Evolutionary conservation across 1,284 basidiomycete genomes (phyloP), one percentile per base, ranked within the genome.

Genomic region (Ceratobasidium sp.): DNA sequence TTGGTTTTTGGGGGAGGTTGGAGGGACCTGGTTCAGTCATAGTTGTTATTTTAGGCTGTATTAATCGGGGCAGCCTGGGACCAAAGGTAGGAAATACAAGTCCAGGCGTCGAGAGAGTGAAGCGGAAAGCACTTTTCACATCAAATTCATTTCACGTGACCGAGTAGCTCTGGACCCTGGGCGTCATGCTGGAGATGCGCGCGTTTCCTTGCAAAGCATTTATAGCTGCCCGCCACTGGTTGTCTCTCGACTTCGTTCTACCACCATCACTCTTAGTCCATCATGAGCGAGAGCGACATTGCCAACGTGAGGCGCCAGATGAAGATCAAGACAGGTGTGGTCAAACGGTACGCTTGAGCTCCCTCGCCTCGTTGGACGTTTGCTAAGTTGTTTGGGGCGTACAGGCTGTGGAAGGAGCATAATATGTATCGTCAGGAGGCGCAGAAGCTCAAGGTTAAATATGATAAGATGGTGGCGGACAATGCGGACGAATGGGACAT

Each of bases 401-500:
- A 14, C 71, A 93, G 92, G 48, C 83, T 94, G 70, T 81, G 83
- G 76, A 94, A 94, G 79, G 92, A 95, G 79, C 84, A 89, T 75
- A 80, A 78, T 30, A 77, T 87, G 42, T 95, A 95, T 79, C 81
- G 81, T 75, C 85, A 88, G 72, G 93, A 96, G 81, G 86, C 84
- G 21, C 85, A 83, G 74, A 83, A 88, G 42, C 84, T 87, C 75
- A 82, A 86, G 76, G 80, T 81, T 73, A 88, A 86, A 77, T 81
- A 90, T 25, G 87, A 89, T 76, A 88, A 88, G 80, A 81, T 91
- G 73, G 81, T 86, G 74, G 86, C 84, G 9, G 85, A 88, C 59
- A 85, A 83, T 30, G 86, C 85, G 25, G 92, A 94, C 76, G 89
- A 88, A 49, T 94, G 91, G 85, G 89, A 93, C 76, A 84, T 94